Conservation (phyloP, 2,329 filamentous ascomycete genomes). For the Ophiostoma tasmaniense region DNA sequence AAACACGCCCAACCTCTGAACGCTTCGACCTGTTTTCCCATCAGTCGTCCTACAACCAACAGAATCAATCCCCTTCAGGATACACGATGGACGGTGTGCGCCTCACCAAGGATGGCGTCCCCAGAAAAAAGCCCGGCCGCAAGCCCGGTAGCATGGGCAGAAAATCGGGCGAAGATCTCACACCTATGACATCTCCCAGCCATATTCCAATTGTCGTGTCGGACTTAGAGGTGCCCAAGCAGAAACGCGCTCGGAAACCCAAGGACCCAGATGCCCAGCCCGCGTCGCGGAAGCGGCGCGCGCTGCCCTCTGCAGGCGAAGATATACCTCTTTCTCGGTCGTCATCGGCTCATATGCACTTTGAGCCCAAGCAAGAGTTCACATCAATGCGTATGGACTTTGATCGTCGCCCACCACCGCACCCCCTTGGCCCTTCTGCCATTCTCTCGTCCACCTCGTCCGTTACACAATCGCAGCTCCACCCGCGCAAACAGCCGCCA, state of each 20-base stretch:
- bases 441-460: conserved; percentile 22
- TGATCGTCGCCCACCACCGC: conserved; percentile 25
- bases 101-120: conserved; percentile 49
- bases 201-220: conserved; percentile 28
- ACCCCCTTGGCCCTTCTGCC: conserved; percentile 20
- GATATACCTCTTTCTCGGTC: conserved; percentile 12
- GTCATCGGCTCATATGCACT: conserved; percentile 12
- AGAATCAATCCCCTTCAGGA: background rate
- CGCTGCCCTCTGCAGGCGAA: conserved; percentile 23
- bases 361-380: conserved; percentile 30
- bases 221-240: conserved; percentile 35
- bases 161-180: conserved; percentile 19
- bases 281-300: conserved; percentile 44
- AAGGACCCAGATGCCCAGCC: conserved; percentile 51
- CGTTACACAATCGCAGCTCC: conserved; percentile 23
- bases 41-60: background rate
- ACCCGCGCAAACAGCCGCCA: conserved; percentile 16
- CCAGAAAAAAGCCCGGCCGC: conserved; percentile 55
- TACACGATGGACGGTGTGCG: conserved; percentile 34
- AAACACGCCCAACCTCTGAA: conserved; percentile 27
- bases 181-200: conserved; percentile 27
- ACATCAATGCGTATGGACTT: conserved; percentile 30
- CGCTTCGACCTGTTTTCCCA: background rate
- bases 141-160: conserved; percentile 47
- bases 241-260: conserved; percentile 47